A percentile compares a stretch with the other conserved stretches of the same genome.
Evolutionary conservation across 164 flowering plant genomes (phyloP).

Genomic region (Protea cynaroides): DNA sequence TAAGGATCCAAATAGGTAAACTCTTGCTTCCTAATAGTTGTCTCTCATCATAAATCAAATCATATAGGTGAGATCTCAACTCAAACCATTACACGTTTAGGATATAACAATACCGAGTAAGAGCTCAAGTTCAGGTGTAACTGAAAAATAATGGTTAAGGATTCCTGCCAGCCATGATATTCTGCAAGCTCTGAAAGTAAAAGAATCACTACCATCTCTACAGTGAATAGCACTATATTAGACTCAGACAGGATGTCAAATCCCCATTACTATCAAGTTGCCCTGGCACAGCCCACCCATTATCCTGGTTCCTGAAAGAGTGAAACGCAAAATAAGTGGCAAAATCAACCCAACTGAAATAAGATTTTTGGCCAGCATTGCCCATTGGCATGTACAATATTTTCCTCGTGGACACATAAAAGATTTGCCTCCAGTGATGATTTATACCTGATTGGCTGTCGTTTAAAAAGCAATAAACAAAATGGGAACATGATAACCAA

Average conservation of each 20-base stretch:
- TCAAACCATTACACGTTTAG: neutral
- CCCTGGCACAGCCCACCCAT: neutral
- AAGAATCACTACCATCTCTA: neutral
- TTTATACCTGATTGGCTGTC: too few species aligned
- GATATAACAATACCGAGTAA: neutral
- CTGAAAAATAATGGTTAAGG: neutral
- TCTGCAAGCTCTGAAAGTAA: neutral
- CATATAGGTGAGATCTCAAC: neutral
- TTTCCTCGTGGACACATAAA: too few species aligned
- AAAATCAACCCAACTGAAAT: neutral
- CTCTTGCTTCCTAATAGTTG: neutral
- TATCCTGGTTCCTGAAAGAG: neutral
- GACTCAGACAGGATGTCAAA: neutral
- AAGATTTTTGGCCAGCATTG: neutral
- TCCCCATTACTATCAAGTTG: neutral
- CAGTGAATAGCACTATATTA: neutral
- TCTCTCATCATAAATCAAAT: neutral
- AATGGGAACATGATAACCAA: neutral
- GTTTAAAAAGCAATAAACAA: neutral
- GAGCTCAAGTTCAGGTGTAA: too few species aligned
- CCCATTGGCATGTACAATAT: neutral
- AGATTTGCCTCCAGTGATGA: too few species aligned
- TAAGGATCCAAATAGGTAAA: too few species aligned
- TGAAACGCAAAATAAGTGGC: neutral
- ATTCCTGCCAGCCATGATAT: neutral